Percentiles rank a stretch among this genome's conserved stretches.
Conservation (phyloP, 345 rosid species). For the Chamaenerion angustifolium region DNA sequence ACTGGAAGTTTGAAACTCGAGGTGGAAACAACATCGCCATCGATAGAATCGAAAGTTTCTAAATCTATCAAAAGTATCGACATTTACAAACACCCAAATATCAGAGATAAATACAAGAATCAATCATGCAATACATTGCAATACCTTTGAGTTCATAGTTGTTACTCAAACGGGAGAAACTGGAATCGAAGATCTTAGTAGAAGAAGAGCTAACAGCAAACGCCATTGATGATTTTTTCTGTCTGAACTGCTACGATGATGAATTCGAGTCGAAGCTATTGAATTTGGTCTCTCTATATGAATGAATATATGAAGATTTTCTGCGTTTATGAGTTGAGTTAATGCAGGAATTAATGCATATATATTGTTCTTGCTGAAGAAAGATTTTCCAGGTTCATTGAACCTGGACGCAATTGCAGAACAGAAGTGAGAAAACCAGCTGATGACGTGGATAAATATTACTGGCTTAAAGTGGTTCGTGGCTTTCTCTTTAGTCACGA, state of each 20-base stretch:
- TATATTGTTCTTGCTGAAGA: not conserved
- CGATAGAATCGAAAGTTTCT: too few relatives aligned
- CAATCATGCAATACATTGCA: not conserved
- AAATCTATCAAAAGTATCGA: too few relatives aligned
- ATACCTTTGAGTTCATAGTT: constrained; percentile 11
- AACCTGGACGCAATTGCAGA: constrained; percentile 11
- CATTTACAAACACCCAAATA: too few relatives aligned
- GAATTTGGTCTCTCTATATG: too few relatives aligned
- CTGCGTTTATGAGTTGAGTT: too few relatives aligned
- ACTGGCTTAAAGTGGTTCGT: not conserved
- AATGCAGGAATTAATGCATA: not conserved
- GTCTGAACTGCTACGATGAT: not conserved
- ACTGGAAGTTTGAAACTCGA: too few relatives aligned
- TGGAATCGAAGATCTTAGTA: constrained; percentile 7
- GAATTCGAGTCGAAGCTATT: too few relatives aligned
- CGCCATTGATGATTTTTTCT: not conserved
- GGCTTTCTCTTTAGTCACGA: constrained; percentile 13
- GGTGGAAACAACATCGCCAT: too few relatives aligned
- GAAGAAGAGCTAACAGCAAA: constrained; percentile 2
- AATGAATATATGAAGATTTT: too few relatives aligned
- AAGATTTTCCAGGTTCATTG: not conserved
- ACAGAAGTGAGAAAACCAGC: not conserved
- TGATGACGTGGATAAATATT: constrained; percentile 14
- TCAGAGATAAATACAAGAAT: too few relatives aligned
- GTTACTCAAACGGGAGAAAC: constrained; percentile 7